Evolutionary conservation across 139 green algal species (phyloP).

Genomic region (Diplosphaera chodatii): DNA sequence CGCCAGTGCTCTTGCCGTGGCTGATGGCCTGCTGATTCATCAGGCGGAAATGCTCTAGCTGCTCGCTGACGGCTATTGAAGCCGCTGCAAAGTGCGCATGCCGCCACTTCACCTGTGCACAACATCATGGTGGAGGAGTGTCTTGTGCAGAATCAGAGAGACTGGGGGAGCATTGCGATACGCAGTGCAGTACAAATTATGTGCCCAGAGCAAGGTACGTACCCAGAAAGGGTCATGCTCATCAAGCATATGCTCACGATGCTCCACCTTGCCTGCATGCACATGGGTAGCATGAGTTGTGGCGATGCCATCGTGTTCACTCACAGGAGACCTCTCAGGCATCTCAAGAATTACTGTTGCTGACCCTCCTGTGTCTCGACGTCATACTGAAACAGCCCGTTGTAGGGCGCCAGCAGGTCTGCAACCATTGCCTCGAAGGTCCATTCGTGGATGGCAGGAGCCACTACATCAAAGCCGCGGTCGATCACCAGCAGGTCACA

Average conservation of each 20-base stretch:
- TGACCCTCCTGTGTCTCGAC: slow-evolving; percentile 35
- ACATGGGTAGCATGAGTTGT: too few relatives aligned
- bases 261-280: slow-evolving; percentile 50
- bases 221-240: slow-evolving; percentile 67
- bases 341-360: too few relatives aligned
- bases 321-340: too few relatives aligned
- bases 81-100: slow-evolving; percentile 88
- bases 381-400: slow-evolving; percentile 55
- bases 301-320: too few relatives aligned
- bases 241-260: slow-evolving; percentile 68
- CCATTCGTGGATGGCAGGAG: slow-evolving; percentile 96
- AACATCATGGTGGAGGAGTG: too few relatives aligned
- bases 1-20: slow-evolving; percentile 6
- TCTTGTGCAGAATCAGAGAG: too few relatives aligned
- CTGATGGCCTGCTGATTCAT: slow-evolving; percentile 65
- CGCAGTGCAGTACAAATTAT: too few relatives aligned
- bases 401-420: slow-evolving; percentile 64
- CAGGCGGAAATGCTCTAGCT: slow-evolving; percentile 59
- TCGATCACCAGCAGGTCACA: neutral
- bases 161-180: too few relatives aligned
- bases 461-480: slow-evolving; percentile 68
- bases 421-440: slow-evolving; percentile 92
- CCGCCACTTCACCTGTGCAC: slow-evolving; percentile 53
- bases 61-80: slow-evolving; percentile 17
- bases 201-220: too few relatives aligned